Conservation (phyloP, 257 asterid species). For the Thymus mandschuricus region DNA sequence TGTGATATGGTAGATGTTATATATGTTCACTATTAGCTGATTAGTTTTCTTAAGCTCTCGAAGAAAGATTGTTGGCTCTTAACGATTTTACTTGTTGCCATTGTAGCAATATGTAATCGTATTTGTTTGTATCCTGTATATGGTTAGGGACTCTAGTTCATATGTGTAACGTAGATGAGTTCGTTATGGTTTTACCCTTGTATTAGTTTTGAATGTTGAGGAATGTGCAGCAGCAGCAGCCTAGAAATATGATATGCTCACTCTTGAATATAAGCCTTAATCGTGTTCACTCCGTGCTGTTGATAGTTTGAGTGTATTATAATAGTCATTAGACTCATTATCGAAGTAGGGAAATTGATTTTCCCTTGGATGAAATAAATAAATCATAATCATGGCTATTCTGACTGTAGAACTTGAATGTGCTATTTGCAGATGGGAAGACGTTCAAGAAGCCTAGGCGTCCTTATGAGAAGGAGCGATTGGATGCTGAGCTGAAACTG, state of each 20-base stretch:
- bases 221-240: too few species aligned
- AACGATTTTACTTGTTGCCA: too few species aligned
- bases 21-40: background rate
- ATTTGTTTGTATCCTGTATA: too few species aligned
- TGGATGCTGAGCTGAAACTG: conserved; percentile 66
- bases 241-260: background rate
- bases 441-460: conserved; percentile 71
- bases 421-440: conserved; percentile 54
- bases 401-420: background rate
- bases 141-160: background rate
- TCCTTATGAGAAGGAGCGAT: conserved; percentile 66
- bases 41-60: background rate
- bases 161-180: background rate
- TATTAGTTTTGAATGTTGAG: background rate
- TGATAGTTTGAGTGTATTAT: too few species aligned
- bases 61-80: too few species aligned
- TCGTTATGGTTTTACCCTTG: background rate
- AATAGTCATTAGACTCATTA: too few species aligned
- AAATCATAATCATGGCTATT: background rate
- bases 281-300: background rate
- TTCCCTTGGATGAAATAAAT: background rate
- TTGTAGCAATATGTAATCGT: too few species aligned
- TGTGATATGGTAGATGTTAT: background rate
- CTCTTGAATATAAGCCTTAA: background rate
- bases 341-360: background rate